Base-by-base conservation (phyloP, 257 asterid genomes). In the Lavandula angustifolia region DNA sequence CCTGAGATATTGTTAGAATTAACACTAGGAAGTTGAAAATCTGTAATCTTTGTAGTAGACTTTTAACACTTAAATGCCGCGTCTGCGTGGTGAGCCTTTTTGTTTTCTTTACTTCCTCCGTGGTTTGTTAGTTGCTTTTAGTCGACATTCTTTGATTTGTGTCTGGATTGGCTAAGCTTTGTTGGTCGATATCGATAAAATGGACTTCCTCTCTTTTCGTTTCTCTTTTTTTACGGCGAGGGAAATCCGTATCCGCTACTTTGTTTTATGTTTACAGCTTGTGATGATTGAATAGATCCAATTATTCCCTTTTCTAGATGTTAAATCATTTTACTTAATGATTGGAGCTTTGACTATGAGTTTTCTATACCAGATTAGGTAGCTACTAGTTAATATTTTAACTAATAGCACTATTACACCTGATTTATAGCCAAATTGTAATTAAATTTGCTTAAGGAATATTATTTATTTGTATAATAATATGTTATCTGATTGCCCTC, bases 61-160 rank as follows among this genome's bases (percentile, higher is more conserved):
- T n/a, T n/a, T n/a, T 70, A 71, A 71, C 79, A 58, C 43, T 6
- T 38, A 8, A 7, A 68, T 68, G 74, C 78, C 79, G 77, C 80
- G 73, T 57, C n/a, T 67, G 71, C 73, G 77, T 73, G 85, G 94
- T 83, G 76, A 79, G 86, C 80, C 77, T 77, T 85, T 88, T 86
- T 87, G 87, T 80, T 68, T 62, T 76, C 65, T 47, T 65, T 49
- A 46, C 47, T 43, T 4, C 52, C 32, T 47, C 37, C 49, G 12
- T 69, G 67, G 78, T 54, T 73, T 71, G 53, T 53, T 76, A 69
- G 87, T 67, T 75, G 86, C 63, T 71, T 72, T 22, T 47, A 67
- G 65, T 81, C 63, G 71, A 81, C 91, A 85, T 89, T 89, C 95
- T 75, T 87, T 87, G 18, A 89, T 84, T 87, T 80, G 64, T 84